Percentiles rank a stretch among this genome's conserved stretches.
phyloP scores from a whole-genome alignment of 2,329 filamentous ascomycete species.

The Talaromyces amestolkiae region DNA sequence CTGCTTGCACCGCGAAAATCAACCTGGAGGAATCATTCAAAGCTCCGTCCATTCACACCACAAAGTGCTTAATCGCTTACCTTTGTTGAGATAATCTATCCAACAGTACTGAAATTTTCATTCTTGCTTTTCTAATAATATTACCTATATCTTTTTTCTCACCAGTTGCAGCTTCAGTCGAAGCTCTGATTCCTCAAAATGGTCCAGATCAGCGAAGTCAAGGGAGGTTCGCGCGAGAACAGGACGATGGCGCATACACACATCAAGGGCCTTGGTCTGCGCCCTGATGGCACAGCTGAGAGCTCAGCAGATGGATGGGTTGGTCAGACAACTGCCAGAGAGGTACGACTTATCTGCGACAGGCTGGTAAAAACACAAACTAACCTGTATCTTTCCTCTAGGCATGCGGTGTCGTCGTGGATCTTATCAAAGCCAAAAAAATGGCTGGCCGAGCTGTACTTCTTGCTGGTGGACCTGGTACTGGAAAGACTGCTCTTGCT shows the following conservation, averaged over 20 bases:
- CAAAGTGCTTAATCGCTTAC: not conserved
- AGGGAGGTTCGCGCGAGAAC: constrained; percentile 91
- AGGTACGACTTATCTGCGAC: constrained; percentile 57
- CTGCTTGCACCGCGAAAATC: constrained; percentile 34
- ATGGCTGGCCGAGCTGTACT: constrained; percentile 95
- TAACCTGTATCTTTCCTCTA: constrained; percentile 35
- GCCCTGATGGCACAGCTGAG: constrained; percentile 81
- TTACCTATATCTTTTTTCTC: not conserved
- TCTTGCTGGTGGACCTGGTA: constrained; percentile 89
- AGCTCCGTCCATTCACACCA: constrained; percentile 8
- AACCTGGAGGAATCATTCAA: constrained; percentile 20
- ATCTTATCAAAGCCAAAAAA: constrained; percentile 92
- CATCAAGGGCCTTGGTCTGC: constrained; percentile 90
- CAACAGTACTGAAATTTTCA: no score
- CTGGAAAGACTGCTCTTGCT: constrained; percentile 94
- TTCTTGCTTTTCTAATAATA: no score
- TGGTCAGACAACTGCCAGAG: constrained; percentile 80
- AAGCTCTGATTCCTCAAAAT: constrained; percentile 49
- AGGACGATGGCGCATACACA: constrained; percentile 95
- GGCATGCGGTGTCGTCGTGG: constrained; percentile 94
- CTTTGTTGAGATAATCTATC: not conserved
- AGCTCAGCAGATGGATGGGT: constrained; percentile 79
- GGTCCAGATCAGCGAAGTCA: constrained; percentile 92
- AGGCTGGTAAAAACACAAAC: not conserved
- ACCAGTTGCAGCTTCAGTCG: constrained; percentile 24